Evolutionary conservation across 345 rosid genomes (phyloP).

Genomic region (Noccaea caerulescens): DNA sequence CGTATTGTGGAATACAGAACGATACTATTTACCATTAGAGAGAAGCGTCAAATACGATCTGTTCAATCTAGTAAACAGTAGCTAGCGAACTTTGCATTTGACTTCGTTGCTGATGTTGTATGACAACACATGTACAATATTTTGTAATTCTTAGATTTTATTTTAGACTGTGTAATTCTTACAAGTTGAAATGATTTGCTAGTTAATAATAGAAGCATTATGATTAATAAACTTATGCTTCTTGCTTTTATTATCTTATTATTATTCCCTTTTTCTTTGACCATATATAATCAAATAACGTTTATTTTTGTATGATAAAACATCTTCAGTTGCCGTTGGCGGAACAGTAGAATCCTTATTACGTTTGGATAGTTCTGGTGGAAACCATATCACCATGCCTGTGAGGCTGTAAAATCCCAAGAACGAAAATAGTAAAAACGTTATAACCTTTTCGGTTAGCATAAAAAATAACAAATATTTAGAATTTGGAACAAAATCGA

Average conservation of each 20-base stretch:
- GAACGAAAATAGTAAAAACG: not conserved
- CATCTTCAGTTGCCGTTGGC: conserved; percentile 9
- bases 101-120: too few relatives aligned
- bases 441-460: not conserved
- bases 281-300: not conserved
- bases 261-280: conserved; percentile 15
- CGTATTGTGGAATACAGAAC: too few relatives aligned
- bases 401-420: conserved; percentile 31
- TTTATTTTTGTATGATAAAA: not conserved
- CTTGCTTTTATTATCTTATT: conserved; percentile 16
- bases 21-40: too few relatives aligned
- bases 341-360: conserved; percentile 5
- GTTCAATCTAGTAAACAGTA: too few relatives aligned
- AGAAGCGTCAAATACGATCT: too few relatives aligned
- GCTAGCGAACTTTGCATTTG: too few relatives aligned
- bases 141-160: not conserved
- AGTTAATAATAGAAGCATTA: not conserved
- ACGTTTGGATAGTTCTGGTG: conserved; percentile 3
- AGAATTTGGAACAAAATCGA: not conserved
- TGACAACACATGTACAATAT: too few relatives aligned
- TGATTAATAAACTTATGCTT: conserved; percentile 5
- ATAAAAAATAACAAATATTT: not conserved
- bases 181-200: not conserved
- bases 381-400: conserved; percentile 32
- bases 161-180: not conserved